phyloP scores from a whole-genome alignment of 805 yeast species.

The Lipomyces yamadae region DNA sequence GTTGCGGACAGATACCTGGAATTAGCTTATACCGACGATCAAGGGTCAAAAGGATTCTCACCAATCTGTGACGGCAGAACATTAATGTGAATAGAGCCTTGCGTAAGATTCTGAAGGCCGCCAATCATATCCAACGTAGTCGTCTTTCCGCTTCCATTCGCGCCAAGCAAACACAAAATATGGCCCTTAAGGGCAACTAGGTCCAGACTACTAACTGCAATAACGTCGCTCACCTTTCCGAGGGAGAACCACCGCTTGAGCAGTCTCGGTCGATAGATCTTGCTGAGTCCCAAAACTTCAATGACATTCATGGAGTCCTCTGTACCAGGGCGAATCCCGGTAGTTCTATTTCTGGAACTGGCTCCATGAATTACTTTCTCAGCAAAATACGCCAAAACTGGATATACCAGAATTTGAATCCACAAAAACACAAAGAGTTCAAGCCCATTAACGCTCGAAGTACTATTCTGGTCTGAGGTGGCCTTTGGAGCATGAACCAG shows the following conservation, averaged over 20 bases:
- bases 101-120: conserved; percentile 35
- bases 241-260: background rate
- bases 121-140: conserved; percentile 47
- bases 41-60: too few species aligned
- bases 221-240: conserved; percentile 22
- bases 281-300: background rate
- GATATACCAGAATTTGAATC: conserved; percentile 3
- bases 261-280: background rate
- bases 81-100: conserved; percentile 35
- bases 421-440: conserved; percentile 3
- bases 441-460: conserved; percentile 10
- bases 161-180: conserved; percentile 44
- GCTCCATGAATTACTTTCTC: conserved; percentile 8
- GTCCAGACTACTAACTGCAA: conserved; percentile 42
- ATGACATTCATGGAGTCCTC: conserved; percentile 5
- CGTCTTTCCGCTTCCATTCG: conserved; percentile 47
- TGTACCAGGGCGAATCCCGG: too few species aligned
- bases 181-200: conserved; percentile 40
- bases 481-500: conserved; percentile 1
- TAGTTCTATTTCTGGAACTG: too few species aligned
- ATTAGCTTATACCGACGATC: conserved; percentile 31
- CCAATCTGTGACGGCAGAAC: too few species aligned
- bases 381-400: background rate
- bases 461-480: conserved; percentile 16
- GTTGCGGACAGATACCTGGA: conserved; percentile 46